Evolutionary conservation across 371 early-diverging fungal species (phyloP).

Genomic region (Nematocida sp.): DNA sequence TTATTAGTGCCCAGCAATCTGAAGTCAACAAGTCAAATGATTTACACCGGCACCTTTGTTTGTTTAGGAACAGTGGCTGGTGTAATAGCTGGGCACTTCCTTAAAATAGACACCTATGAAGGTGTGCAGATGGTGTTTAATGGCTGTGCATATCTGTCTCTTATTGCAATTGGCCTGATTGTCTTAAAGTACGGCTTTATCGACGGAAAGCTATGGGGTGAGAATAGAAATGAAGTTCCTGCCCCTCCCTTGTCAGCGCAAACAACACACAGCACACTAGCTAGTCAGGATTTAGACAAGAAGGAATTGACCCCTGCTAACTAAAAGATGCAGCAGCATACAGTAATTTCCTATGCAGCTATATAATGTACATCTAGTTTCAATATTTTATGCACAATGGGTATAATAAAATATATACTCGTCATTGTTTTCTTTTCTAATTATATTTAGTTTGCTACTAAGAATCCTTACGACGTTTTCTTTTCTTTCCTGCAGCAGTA

Average conservation of each 20-base stretch:
- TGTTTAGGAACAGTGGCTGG: slow-evolving; percentile 67
- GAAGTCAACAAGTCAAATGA: slow-evolving; percentile 70
- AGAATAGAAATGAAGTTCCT: slow-evolving; percentile 16
- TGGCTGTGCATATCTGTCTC: slow-evolving; percentile 55
- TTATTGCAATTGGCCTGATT: slow-evolving; percentile 59
- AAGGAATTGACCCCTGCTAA: not conserved
- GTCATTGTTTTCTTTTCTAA: no score
- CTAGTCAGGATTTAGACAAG: not conserved
- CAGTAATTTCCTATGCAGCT: not conserved
- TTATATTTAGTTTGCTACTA: no score
- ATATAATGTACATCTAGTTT: not conserved
- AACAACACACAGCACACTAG: slow-evolving; percentile 1
- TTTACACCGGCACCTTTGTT: slow-evolving; percentile 70
- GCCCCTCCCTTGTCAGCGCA: not conserved
- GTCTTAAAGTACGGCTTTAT: slow-evolving; percentile 64
- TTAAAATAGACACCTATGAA: slow-evolving; percentile 23
- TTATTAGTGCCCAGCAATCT: slow-evolving; percentile 68
- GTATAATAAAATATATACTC: not conserved
- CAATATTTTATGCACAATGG: not conserved
- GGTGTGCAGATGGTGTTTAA: slow-evolving; percentile 35
- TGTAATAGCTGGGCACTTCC: slow-evolving; percentile 60
- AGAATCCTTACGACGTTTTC: no score
- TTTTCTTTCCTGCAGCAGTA: no score
- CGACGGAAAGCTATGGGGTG: slow-evolving; percentile 59
- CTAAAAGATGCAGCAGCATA: not conserved